phyloP scores from a whole-genome alignment of 305 asterid genomes.

The Stenogyne calaminthoides region DNA sequence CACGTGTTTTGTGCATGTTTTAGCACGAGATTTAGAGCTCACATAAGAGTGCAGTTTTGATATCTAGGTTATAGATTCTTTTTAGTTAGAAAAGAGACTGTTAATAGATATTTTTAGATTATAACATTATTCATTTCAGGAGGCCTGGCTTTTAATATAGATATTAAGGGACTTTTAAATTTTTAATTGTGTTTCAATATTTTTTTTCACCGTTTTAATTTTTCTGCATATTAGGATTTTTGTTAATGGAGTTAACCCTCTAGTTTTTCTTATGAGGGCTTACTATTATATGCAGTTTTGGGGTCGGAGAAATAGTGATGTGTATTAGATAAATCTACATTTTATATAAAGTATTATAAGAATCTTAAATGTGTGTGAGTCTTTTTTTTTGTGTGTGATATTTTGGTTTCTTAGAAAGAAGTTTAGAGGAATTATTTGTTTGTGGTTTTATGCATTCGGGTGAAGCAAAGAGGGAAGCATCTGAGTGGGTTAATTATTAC shows the following conservation, averaged over 20 bases:
- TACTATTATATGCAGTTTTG: no score
- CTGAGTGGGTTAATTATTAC: no score
- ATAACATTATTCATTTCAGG: slow-evolving; percentile 31
- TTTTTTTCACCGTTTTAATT: neutral
- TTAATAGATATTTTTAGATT: slow-evolving; percentile 40
- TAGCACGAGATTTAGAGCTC: slow-evolving; percentile 43
- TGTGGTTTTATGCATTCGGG: no score
- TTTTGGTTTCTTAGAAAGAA: no score
- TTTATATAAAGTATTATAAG: no score
- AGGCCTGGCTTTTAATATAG: slow-evolving; percentile 28
- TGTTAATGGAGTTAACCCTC: neutral
- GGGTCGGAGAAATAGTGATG: no score
- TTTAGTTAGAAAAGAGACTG: slow-evolving; percentile 40
- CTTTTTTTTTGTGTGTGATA: no score
- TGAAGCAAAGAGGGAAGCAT: no score
- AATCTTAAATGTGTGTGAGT: no score
- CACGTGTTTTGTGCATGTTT: slow-evolving; percentile 35
- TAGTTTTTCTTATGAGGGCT: neutral
- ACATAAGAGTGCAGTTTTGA: slow-evolving; percentile 58
- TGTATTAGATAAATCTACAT: no score
- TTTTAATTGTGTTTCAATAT: slow-evolving; percentile 22
- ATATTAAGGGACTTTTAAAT: slow-evolving; percentile 28
- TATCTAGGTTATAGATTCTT: slow-evolving; percentile 37
- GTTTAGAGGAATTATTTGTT: no score
- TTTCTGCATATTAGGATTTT: slow-evolving; percentile 30